A percentile compares a stretch with the other conserved stretches of the same genome.
Conservation (phyloP, 768 basidiomycete genomes). For the Suillus subluteus region DNA sequence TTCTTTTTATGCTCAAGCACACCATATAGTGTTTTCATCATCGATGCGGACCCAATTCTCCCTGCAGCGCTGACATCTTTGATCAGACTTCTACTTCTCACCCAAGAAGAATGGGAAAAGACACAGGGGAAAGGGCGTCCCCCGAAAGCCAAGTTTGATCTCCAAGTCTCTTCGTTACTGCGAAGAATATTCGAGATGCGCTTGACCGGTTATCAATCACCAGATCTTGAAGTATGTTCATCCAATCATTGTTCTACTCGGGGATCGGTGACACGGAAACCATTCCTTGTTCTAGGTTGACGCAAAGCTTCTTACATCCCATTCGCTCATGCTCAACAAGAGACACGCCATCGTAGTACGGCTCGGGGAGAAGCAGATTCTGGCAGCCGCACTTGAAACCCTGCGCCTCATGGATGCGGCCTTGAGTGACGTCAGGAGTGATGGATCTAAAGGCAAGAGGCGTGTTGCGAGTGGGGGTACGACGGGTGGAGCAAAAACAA, state of each 20-base stretch:
- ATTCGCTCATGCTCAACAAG: constrained; percentile 46
- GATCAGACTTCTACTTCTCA: constrained; percentile 61
- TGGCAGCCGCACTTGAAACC: constrained; percentile 38
- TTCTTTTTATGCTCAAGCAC: constrained; percentile 1
- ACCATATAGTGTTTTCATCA: constrained; percentile 51
- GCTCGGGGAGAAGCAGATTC: constrained; percentile 77
- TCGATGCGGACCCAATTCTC: constrained; percentile 54
- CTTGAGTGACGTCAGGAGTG: constrained; percentile 1
- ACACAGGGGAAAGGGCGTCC: constrained; percentile 64
- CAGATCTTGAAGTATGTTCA: constrained; percentile 47
- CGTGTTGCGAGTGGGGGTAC: constrained; percentile 1
- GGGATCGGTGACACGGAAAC: constrained; percentile 7
- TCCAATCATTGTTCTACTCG: constrained; percentile 3
- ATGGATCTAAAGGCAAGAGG: constrained; percentile 3
- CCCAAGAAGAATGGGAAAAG: constrained; percentile 61
- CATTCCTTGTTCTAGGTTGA: constrained; percentile 49
- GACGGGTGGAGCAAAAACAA: background rate
- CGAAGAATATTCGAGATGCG: constrained; percentile 53
- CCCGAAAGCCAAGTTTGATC: constrained; percentile 69
- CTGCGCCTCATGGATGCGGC: constrained; percentile 16
- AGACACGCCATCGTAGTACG: constrained; percentile 73
- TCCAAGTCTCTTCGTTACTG: constrained; percentile 48
- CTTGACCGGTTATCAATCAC: constrained; percentile 56
- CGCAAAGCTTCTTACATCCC: constrained; percentile 38
- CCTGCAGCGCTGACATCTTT: constrained; percentile 67